Evolutionary conservation across 768 basidiomycete species (phyloP).

Genomic region (Cystofilobasidium bisporidii): DNA sequence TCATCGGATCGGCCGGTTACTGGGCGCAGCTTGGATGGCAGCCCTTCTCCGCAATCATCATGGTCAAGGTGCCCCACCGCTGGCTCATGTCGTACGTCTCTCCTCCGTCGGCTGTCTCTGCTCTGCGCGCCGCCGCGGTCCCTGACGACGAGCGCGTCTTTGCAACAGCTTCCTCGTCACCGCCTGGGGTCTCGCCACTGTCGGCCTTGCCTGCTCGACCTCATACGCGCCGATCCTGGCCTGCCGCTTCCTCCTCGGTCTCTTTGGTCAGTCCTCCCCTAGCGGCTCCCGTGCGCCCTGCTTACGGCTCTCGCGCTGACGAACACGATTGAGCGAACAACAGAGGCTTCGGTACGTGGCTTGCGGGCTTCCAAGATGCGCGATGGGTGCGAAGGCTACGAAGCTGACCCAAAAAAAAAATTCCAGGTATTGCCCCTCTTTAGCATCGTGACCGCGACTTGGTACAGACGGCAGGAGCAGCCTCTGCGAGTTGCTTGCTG

Average conservation of each 20-base stretch:
- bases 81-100: background rate
- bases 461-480: slow-evolving; percentile 34
- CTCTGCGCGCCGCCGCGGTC: too few relatives aligned
- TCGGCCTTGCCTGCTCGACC: slow-evolving; percentile 33
- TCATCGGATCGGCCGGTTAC: slow-evolving; percentile 31
- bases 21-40: slow-evolving; percentile 33
- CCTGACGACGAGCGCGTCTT: too few relatives aligned
- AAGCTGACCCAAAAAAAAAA: too few relatives aligned
- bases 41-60: slow-evolving; percentile 34
- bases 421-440: slow-evolving; percentile 42
- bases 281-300: too few relatives aligned
- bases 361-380: too few relatives aligned
- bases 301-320: too few relatives aligned
- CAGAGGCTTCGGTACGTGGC: too few relatives aligned
- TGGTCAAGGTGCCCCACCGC: slow-evolving; percentile 33
- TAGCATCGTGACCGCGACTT: slow-evolving; percentile 36
- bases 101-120: background rate
- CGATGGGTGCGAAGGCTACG: too few relatives aligned
- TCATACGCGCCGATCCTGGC: slow-evolving; percentile 34
- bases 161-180: slow-evolving; percentile 24
- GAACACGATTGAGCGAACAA: too few relatives aligned
- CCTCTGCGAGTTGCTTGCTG: slow-evolving; percentile 29
- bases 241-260: slow-evolving; percentile 40
- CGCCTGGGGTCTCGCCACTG: slow-evolving; percentile 31
- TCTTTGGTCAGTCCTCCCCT: slow-evolving; percentile 38